Conservation (phyloP, 306 rosid species). For the Rosa lucieae region DNA sequence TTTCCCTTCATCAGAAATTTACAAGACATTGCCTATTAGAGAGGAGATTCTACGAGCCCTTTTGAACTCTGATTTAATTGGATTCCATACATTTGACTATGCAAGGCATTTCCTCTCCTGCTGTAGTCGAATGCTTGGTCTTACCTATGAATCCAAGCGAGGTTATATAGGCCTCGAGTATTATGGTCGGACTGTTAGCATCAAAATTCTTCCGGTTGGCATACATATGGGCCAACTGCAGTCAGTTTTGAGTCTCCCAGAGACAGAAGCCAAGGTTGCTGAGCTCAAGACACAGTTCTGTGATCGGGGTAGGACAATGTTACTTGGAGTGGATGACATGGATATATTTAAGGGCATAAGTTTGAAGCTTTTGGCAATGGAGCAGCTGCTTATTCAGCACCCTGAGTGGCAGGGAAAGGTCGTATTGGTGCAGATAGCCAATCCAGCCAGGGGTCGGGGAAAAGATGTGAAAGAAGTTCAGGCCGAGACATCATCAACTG, state of each 20-base stretch:
- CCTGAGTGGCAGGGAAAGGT: constrained; percentile 64
- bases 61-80: constrained; percentile 76
- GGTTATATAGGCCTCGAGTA: constrained; percentile 85
- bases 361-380: constrained; percentile 86
- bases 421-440: constrained; percentile 81
- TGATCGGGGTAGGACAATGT: constrained; percentile 49
- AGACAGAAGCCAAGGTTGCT: constrained; percentile 59
- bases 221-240: constrained; percentile 82
- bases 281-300: constrained; percentile 52
- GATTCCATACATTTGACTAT: constrained; percentile 86
- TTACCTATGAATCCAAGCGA: constrained; percentile 69
- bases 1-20: constrained; percentile 80
- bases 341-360: constrained; percentile 84
- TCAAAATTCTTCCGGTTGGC: constrained; percentile 86
- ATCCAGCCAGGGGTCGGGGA: constrained; percentile 83
- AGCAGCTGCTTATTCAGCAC: constrained; percentile 71
- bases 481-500: constrained; percentile 57
- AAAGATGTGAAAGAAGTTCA: constrained; percentile 74
- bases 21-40: constrained; percentile 72
- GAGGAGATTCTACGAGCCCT: constrained; percentile 78
- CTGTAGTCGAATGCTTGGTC: constrained; percentile 86
- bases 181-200: constrained; percentile 78
- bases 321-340: constrained; percentile 92
- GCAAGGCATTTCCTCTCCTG: constrained; percentile 83
- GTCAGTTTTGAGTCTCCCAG: constrained; percentile 51